Evolutionary conservation across 1,284 basidiomycete species (phyloP), one percentile per base, ranked within the genome.

Genomic region (Naganishia sp.): DNA sequence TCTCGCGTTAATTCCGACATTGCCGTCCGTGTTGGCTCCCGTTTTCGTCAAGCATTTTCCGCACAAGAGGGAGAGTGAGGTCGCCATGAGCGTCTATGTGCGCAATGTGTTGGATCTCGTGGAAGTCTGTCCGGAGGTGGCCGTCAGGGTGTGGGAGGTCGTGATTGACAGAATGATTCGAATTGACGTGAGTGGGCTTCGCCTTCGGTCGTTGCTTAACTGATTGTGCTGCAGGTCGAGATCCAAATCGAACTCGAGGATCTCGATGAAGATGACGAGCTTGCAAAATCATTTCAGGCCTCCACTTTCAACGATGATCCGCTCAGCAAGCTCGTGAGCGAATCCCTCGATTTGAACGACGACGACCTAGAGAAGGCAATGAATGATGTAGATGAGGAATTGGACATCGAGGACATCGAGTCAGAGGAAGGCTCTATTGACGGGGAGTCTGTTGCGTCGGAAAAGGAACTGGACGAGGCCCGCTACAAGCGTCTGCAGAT

Each of bases 231-330:
- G 2, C 16, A 94, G 91, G 91, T 98, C 53, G 95, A 99, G 79
- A 96, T 99, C 57, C 95, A 97, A 78, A 90, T 94, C 23, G 93
- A 95, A 74, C 78, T 95, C 2, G 95, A 98, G 76, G 94, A 83
- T 2, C 79, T 79, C 1, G 79, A 85, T 28, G 86, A 87, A 73
- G 70, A 72, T n/a, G 69, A 70, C 25, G 66, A 63, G n/a, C 21
- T 63, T 11, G 68, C 65, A 10, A 64, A 70, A 11, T 53, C 63
- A 53, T 25, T 69, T 66, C 43, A 60, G n/a, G 46, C 65, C 59
- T 16, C 66, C 90, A 15, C 88, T 70, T 87, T 88, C 54, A 75
- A 89, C 23, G 92, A 46, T 39, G 65, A 96, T 78, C 90, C 91
- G 0, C 93, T 94, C 72, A 91, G 94, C 70, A 84, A 85, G 31